These are phyloP conservation scores for Porcisia deanei DNA, from an alignment of 208 protist genomes.

Conservation along the genomic window DNA sequence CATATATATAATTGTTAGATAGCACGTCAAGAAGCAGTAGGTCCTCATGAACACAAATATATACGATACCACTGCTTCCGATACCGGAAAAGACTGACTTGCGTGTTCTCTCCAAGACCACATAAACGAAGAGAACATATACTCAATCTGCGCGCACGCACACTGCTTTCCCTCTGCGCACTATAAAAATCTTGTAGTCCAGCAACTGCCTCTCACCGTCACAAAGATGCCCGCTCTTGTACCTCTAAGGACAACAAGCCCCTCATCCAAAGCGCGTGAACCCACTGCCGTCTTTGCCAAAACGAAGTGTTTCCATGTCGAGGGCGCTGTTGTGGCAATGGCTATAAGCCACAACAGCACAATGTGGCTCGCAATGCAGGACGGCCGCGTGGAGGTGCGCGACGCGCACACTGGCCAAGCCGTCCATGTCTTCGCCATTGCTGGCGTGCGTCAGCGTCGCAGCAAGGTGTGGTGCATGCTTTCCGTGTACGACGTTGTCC, in stretches of 20 bases:
- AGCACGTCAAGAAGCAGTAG: background rate
- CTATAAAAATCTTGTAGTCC: background rate
- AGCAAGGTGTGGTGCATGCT: constrained; percentile 52
- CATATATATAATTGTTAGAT: background rate
- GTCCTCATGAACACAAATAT: background rate
- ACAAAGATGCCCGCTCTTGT: background rate
- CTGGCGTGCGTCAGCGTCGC: constrained; percentile 22
- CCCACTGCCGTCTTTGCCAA: constrained; percentile 29
- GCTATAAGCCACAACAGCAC: constrained; percentile 41
- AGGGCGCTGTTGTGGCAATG: constrained; percentile 52
- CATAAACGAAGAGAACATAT: background rate
- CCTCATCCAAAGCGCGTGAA: background rate
- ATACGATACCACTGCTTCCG: background rate
- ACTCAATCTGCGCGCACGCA: background rate
- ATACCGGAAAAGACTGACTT: background rate
- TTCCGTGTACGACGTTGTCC: constrained; percentile 25
- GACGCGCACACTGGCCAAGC: constrained; percentile 55
- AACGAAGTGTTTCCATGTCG: constrained; percentile 42
- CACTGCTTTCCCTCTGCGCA: background rate
- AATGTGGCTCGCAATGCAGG: constrained; percentile 72
- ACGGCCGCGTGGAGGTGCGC: constrained; percentile 77
- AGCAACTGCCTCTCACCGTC: background rate
- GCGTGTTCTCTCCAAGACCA: background rate
- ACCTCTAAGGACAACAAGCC: background rate
- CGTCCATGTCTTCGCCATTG: constrained; percentile 54